Base-by-base conservation (phyloP, 768 basidiomycete genomes). In the Boletus rubroflammeus region DNA sequence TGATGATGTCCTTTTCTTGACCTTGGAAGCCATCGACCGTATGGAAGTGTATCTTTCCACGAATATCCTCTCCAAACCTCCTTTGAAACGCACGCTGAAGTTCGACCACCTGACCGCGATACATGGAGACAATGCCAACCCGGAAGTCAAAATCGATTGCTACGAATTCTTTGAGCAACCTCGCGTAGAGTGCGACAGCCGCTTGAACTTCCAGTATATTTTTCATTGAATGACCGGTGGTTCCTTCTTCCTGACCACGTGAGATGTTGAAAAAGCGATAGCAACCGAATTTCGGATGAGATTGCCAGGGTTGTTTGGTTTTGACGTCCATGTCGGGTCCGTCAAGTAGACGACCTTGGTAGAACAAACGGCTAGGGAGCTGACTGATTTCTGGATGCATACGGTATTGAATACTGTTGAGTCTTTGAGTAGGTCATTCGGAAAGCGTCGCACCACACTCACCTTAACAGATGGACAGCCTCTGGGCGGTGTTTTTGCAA, bases 1-100 rank as follows among this genome's bases (percentile, higher is more conserved):
- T 98, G 72, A 99, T 96, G 50, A 99, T 83, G 62, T 96, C 93
- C 69, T 99, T 99, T 70, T 99, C 97, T 74, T 99, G 97, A 45
- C 97, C 97, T 50, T 99, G 97, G 66, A 98, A 98, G 10, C 96
- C 97, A 71, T 99, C 96, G 36, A 99, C 96, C 0, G 97, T 98
- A 67, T 97, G 90, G 75, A 99, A 98, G 64, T 95, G 88, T 36
- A 99, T 82, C 40, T 79, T 82, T 31, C 78, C 77, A 1, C 86
- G 62, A 21, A 97, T 82, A 23, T 83, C 78, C 31, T 75, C 66
- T 3, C 94, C 93, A 68, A 91, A 97, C 14, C 80, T 78, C 51
- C 77, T 71, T 42, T 78, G 74, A 62, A 99, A 98, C 6, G 78
- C 73, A 14, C 80, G 77, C 29, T 81, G 82, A 47, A 99, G 73